Percentiles rank a stretch among this genome's conserved stretches.
Evolutionary conservation across 2,329 filamentous ascomycete species (phyloP).

Genomic region (Elsinoe necatrix): DNA sequence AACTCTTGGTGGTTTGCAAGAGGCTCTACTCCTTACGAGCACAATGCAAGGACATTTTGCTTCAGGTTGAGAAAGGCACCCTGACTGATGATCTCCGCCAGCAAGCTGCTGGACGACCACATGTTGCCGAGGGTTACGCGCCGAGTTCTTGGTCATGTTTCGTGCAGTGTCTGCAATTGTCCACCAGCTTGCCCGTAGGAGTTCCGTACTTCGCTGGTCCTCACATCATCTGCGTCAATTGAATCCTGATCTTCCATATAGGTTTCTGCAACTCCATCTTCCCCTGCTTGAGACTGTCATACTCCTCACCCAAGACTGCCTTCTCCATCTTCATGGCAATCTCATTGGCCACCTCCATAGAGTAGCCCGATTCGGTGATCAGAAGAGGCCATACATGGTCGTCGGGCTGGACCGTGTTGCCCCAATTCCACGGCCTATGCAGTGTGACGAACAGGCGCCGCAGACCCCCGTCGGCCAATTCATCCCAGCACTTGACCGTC

Average conservation of each 20-base stretch:
- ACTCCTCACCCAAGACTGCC: not conserved
- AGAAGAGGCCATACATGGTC: not conserved
- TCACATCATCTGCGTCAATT: not conserved
- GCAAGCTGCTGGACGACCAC: too few species aligned
- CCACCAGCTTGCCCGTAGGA: too few species aligned
- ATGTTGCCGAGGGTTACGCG: too few species aligned
- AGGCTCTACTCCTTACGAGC: too few species aligned
- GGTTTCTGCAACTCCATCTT: not conserved
- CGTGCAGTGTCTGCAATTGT: too few species aligned
- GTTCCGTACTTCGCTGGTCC: too few species aligned
- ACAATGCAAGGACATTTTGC: too few species aligned
- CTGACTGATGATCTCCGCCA: too few species aligned
- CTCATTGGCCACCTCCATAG: not conserved
- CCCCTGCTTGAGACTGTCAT: not conserved
- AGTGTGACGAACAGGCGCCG: not conserved
- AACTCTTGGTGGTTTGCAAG: too few species aligned
- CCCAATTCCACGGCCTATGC: constrained; percentile 4
- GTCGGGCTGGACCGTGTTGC: not conserved
- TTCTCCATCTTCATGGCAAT: not conserved
- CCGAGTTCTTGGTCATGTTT: too few species aligned
- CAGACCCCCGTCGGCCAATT: not conserved
- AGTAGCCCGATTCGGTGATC: not conserved
- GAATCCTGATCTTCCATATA: not conserved
- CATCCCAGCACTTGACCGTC: not conserved
- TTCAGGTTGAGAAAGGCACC: too few species aligned